Base-by-base conservation (phyloP, 192 early-diverging fungal species). In the Backusella tuberculispora region DNA sequence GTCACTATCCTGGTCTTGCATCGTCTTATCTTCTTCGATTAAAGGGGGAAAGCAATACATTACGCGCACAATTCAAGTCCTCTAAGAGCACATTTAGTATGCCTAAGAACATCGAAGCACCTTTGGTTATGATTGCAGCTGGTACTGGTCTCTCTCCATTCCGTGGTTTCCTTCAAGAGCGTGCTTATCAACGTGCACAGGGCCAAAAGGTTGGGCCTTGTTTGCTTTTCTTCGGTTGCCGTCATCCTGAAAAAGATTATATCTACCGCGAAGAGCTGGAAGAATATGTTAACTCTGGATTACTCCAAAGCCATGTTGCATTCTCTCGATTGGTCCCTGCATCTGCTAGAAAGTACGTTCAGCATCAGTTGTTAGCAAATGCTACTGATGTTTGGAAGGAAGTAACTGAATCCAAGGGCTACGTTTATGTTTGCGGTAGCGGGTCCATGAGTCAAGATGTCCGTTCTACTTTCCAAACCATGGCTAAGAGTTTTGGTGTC, bases 101-200 rank as follows among this genome's bases (percentile, higher is more conserved):
- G 76, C 93, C 93, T 13, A 48, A 47, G 2, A 83, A 88, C 66
- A 73, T 80, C 34, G 72, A 75, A 19, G 82, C 74, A 9, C 93
- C 95, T 5, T 85, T 97, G 6, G 86, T 98, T 24, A 93, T 98
- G 94, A 89, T 98, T 63, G 92, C 90, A 1, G 93, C 97, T 6
- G 98, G 97, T 37, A 98, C 98, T 0, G 98, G 98, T 10, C 83
- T 99, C 3, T 89, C 96, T 19, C 97, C 98, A 0, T 98, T 99
- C 73, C 81, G 95, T 37, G 92, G 94, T 5, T 98, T 98, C 79
- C 79, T 99, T 47, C 73, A 82, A 46, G 81, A 82, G 38, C 74
- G 81, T 26, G 70, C 76, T 17, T 19, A 7, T 41, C 68, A 71
- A 56, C 24, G 13, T 1, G 40, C 66, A 44, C 42, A 72, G 26